A percentile compares a stretch with the other conserved stretches of the same genome.
phyloP scores from a whole-genome alignment of 2,329 filamentous ascomycete genomes.

The Plenodomus lindquistii region DNA sequence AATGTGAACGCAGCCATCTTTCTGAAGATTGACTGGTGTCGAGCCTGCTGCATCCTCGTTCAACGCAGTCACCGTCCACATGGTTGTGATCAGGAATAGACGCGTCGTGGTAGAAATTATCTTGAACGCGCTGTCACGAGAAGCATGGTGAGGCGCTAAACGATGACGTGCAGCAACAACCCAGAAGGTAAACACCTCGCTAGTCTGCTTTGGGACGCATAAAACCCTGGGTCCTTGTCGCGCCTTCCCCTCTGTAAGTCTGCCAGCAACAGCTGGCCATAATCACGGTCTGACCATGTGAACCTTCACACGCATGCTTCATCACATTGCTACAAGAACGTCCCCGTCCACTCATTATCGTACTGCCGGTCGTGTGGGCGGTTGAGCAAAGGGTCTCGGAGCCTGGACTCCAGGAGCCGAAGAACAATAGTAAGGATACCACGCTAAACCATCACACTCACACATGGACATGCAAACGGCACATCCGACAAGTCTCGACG shows the following conservation, averaged over 20 bases:
- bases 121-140: constrained; percentile 24
- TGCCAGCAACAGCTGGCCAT: background rate
- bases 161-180: constrained; percentile 21
- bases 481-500: constrained; percentile 2
- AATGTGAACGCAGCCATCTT: constrained; percentile 10
- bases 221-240: background rate
- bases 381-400: constrained; percentile 14
- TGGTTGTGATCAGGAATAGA: constrained; percentile 10
- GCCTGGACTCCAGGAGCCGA: constrained; percentile 13
- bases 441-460: constrained; percentile 14
- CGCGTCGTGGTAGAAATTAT: constrained; percentile 19
- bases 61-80: constrained; percentile 19
- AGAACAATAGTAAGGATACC: constrained; percentile 44
- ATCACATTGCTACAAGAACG: background rate
- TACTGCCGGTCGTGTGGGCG: no score
- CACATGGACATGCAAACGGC: constrained; percentile 16
- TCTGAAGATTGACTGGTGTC: constrained; percentile 1
- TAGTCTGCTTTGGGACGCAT: constrained; percentile 2
- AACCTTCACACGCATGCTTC: background rate
- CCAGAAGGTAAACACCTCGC: constrained; percentile 7
- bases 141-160: constrained; percentile 5
- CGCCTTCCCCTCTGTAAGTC: background rate
- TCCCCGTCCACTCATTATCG: background rate
- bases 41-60: background rate
- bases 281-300: background rate